Base-by-base conservation (phyloP, 345 rosid species). In the Acer negundo region DNA sequence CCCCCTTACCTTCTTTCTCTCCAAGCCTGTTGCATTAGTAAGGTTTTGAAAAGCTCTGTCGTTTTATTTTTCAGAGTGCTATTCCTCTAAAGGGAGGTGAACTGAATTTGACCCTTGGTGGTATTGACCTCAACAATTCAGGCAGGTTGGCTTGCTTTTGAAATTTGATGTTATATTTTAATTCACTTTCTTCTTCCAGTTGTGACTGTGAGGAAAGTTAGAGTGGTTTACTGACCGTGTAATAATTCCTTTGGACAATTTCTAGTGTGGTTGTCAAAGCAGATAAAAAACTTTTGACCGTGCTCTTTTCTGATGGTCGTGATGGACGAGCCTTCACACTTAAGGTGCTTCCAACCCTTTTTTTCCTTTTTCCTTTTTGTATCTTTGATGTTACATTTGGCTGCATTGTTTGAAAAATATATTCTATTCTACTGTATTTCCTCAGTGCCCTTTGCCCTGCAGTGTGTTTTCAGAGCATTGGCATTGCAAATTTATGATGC, bases 41-140 rank as follows among this genome's bases (percentile, higher is more conserved):
- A 62, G 67, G 63, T 70, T 74, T 38, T 62, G 20, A 69, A 73
- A 55, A 20, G 19, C 59, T 13, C 68, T 67, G 7, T 62, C 28
- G 40, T 75, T 53, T 63, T 56, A 75, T 42, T 78, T 76, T 77
- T 81, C 89, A 88, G 96, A 91, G 80, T 82, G 89, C 87, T 67
- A 44, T 77, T 81, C 83, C 88, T 65, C 93, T 86, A 82, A 91
- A 79, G 77, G 92, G 92, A 47, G 75, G 85, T 87, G 96, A 91
- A 88, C 90, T 87, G 59, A 90, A 90, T 85, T 83, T 87, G 77
- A 89, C 88, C 42, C 93, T 91, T 62, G 96, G 96, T 72, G 93
- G 96, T 68, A 91, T 97, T 85, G 99, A 97, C 85, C 99, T 97
- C 91, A 92, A 97, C 98, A 97, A 89, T 90, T 92, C 99, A 94